A percentile compares a stretch with the other conserved stretches of the same genome.
These are phyloP conservation scores for Cadophora sp. DNA, from an alignment of 2,329 filamentous ascomycete genomes.

Conservation along the genomic window DNA sequence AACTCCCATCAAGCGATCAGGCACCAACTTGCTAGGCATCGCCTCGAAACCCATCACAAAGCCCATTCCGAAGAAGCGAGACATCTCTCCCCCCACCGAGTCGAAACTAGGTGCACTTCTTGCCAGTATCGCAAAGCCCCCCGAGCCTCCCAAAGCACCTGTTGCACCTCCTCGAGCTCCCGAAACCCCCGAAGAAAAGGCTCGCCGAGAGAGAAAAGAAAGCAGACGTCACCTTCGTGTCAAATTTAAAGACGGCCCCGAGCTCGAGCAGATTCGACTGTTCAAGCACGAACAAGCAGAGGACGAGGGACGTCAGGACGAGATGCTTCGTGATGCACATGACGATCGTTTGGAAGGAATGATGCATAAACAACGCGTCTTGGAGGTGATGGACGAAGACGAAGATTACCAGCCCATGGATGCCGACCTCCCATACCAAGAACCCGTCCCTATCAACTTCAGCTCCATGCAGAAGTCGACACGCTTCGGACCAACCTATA, in stretches of 20 bases:
- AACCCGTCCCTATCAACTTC: constrained; percentile 56
- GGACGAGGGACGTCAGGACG: constrained; percentile 70
- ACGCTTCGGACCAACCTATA: constrained; percentile 56
- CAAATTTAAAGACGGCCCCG: constrained; percentile 70
- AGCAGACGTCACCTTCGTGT: constrained; percentile 73
- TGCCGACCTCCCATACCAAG: constrained; percentile 58
- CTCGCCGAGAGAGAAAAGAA: constrained; percentile 75
- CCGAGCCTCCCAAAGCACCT: constrained; percentile 42
- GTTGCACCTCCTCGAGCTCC: constrained; percentile 42
- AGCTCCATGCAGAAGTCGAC: constrained; percentile 40
- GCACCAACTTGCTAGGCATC: constrained; percentile 41
- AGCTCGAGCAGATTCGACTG: constrained; percentile 69
- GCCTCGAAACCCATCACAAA: constrained; percentile 40
- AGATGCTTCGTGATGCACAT: constrained; percentile 73
- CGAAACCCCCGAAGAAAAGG: constrained; percentile 72
- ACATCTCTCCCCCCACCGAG: constrained; percentile 41
- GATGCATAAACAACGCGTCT: constrained; percentile 63
- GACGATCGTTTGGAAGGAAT: constrained; percentile 78
- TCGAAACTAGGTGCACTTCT: constrained; percentile 44
- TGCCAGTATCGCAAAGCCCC: constrained; percentile 44
- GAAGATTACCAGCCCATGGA: constrained; percentile 44
- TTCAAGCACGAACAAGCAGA: constrained; percentile 78
- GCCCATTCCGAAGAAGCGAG: constrained; percentile 46
- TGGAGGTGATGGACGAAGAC: constrained; percentile 61
- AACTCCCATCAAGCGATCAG: constrained; percentile 36